These are phyloP conservation scores for Melastoma malabathricum DNA, from an alignment of 345 rosid genomes.

Conservation along the genomic window DNA sequence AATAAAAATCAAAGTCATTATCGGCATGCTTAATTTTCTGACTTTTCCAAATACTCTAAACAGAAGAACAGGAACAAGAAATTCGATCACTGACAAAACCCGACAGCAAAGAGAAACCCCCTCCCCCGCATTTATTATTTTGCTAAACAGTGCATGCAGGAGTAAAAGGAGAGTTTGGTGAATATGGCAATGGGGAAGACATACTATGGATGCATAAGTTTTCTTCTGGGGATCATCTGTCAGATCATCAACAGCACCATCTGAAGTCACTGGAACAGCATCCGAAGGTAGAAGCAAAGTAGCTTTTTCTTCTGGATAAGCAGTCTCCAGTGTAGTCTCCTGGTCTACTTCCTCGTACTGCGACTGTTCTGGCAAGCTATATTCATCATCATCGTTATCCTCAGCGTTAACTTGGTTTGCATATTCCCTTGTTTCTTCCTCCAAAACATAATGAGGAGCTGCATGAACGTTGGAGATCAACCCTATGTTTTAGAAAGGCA, in stretches of 20 bases:
- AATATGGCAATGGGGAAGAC: conserved; percentile 12
- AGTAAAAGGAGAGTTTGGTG: background rate
- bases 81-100: too few species aligned
- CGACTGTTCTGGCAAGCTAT: conserved; percentile 37
- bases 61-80: too few species aligned
- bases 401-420: conserved; percentile 51
- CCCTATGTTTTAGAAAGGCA: conserved; percentile 7
- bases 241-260: conserved; percentile 44
- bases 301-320: conserved; percentile 38
- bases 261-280: conserved; percentile 30
- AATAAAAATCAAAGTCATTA: too few species aligned
- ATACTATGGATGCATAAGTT: conserved; percentile 88
- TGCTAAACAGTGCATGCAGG: background rate
- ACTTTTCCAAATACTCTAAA: too few species aligned
- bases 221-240: conserved; percentile 49
- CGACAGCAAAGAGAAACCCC: too few species aligned
- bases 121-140: too few species aligned
- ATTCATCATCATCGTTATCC: conserved; percentile 16
- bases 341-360: conserved; percentile 44
- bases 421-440: conserved; percentile 70
- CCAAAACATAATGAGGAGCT: conserved; percentile 64
- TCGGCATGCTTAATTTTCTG: too few species aligned
- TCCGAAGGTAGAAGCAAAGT: conserved; percentile 24
- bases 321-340: conserved; percentile 52
- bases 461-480: conserved; percentile 4